Base-by-base conservation (phyloP, 2,329 filamentous ascomycete genomes). In the Penicillium sp. region DNA sequence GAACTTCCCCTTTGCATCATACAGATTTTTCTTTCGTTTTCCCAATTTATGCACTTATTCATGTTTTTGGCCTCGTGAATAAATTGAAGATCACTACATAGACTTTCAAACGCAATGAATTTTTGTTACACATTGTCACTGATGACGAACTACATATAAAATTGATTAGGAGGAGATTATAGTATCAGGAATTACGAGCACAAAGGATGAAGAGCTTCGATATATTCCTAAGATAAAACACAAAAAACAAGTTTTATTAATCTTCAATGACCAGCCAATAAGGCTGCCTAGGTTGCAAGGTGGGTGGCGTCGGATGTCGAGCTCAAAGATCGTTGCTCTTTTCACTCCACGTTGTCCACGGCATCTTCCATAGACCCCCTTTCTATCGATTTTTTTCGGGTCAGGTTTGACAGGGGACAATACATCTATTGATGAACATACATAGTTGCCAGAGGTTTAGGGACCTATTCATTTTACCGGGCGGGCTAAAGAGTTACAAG, bases 81-180 rank as follows among this genome's bases (percentile, higher is more conserved):
- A 22, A 22, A 22, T 22, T 22, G 19, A 22, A 22, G 19, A 22
- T 22, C 19, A 22, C 19, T 22, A 22, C 19, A 22, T 22, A 22
- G 19, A 22, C 19, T 22, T 22, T 22, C 2, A 22, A 22, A 22
- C 19, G 19, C 19, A 22, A 22, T 22, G 19, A 22, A 22, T 22
- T 22, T 22, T 22, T 22, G 19, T 22, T 22, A 22, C 19, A 22
- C 19, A 22, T 22, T 45, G 56, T 57, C 57, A 10, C 42, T 38
- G 22, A 63, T 63, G 2, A 55, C 61, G 37, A 66, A 55, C 64
- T 66, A 35, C 28, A 33, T 5, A 1, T 19, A 28, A 22, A 25
- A 53, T 26, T 26, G 35, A 26, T 53, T 53, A 40, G 11, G 28
- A 8, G 13, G 61, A 11, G 40, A 63, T 58, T n/a, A 33, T 42